These are phyloP conservation scores for Nidularia pulvinata DNA, from an alignment of 768 basidiomycete species.

Conservation along the genomic window DNA sequence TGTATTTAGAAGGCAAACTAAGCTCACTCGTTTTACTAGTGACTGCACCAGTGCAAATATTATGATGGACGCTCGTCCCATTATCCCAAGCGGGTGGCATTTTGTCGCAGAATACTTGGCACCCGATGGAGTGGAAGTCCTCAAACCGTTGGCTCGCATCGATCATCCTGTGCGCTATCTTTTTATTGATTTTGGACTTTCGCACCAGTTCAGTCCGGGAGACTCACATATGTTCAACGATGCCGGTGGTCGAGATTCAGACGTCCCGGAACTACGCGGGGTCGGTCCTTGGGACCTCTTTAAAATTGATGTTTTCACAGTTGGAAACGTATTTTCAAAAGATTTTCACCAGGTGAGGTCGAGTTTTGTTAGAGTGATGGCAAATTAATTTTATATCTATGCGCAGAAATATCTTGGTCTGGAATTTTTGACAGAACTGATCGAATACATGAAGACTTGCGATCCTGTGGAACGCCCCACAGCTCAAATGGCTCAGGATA, in stretches of 20 bases:
- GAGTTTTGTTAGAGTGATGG: neutral
- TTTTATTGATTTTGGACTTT: slow-evolving; percentile 31
- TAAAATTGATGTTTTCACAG: slow-evolving; percentile 25
- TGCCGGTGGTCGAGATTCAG: slow-evolving; percentile 17
- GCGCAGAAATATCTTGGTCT: neutral
- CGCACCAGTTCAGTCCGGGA: slow-evolving; percentile 14
- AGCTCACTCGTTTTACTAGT: slow-evolving; percentile 5
- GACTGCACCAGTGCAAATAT: slow-evolving; percentile 29
- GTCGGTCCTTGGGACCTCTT: slow-evolving; percentile 17
- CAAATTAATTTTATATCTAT: neutral
- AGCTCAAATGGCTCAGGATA: neutral
- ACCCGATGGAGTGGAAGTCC: slow-evolving; percentile 22
- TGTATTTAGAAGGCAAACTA: neutral
- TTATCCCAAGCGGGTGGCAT: slow-evolving; percentile 30
- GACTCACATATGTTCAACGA: slow-evolving; percentile 1
- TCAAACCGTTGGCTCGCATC: slow-evolving; percentile 24
- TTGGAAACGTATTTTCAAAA: slow-evolving; percentile 21
- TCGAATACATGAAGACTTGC: neutral
- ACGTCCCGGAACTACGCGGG: slow-evolving; percentile 6
- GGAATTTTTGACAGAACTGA: neutral
- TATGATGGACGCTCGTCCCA: slow-evolving; percentile 32
- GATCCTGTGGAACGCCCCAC: neutral
- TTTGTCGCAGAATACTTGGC: slow-evolving; percentile 24
- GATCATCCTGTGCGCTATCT: slow-evolving; percentile 33
- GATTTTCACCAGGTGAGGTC: slow-evolving; percentile 17